A percentile compares a stretch with the other conserved stretches of the same genome.
Conservation (phyloP, 2,329 filamentous ascomycete species). For the Zopfia rhizophila region DNA sequence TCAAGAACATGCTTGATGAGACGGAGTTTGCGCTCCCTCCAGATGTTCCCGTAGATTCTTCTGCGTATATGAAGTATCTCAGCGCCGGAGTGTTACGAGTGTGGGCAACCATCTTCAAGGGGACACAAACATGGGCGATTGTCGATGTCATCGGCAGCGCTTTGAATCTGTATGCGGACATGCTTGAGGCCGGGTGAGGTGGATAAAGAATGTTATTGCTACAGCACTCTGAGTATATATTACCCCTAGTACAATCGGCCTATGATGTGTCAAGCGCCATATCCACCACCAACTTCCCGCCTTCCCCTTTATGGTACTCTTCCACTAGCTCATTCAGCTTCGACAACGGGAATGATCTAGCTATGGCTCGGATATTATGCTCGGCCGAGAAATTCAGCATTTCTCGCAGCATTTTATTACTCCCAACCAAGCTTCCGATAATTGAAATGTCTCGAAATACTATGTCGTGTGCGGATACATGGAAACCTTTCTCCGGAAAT, state of each 20-base stretch:
- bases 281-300: conserved; percentile 60
- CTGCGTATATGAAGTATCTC: conserved; percentile 46
- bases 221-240: too few species aligned
- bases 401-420: conserved; percentile 53
- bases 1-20: conserved; percentile 56
- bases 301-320: conserved; percentile 56
- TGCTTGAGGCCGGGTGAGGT: conserved; percentile 49
- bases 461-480: conserved; percentile 54
- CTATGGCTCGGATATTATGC: conserved; percentile 46
- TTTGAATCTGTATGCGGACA: conserved; percentile 55
- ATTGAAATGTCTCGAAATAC: conserved; percentile 59
- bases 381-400: conserved; percentile 53
- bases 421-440: conserved; percentile 55
- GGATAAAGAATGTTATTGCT: too few species aligned
- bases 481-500: conserved; percentile 58
- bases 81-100: conserved; percentile 54
- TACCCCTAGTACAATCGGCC: not conserved
- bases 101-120: conserved; percentile 56
- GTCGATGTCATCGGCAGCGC: conserved; percentile 54
- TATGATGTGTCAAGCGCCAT: conserved; percentile 40
- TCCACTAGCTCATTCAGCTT: conserved; percentile 55
- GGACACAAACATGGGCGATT: conserved; percentile 57
- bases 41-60: conserved; percentile 43
- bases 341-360: conserved; percentile 48
- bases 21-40: conserved; percentile 47